Base-by-base conservation (phyloP, 164 flowering plant genomes). In the Aristolochia fimbriata region DNA sequence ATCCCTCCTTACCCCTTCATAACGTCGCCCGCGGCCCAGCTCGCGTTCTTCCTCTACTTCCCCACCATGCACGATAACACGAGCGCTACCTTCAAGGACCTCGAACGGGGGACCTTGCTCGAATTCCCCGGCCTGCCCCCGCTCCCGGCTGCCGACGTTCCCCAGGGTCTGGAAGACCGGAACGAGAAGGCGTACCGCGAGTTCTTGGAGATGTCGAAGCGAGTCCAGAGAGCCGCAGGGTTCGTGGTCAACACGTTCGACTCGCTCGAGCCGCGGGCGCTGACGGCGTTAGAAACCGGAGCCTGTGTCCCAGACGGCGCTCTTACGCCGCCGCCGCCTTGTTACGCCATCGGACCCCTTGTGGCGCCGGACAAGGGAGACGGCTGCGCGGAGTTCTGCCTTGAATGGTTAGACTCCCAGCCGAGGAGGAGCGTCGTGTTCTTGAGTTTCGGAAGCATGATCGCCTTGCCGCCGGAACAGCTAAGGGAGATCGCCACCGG, bases 371-470 rank as follows among this genome's bases (percentile, higher is more conserved):
- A 50, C 14, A 57, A 49, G 4, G 57, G 22, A 10, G 55, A 9
- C 6, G 65, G 15, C 0, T 52, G 46, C 7, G 55, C 21, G 11
- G 33, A 57, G 10, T 71, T 69, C 43, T 77, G 78, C 19, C 20
- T 79, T 30, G 14, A n/a, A 2, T 81, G 85, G 83, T 76, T 78
- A 0, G 76, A 77, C 57, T 20, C 52, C 33, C 80, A 77, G 21
- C 80, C 83, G 1, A 62, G 61, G 15, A 16, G 63, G 15, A 73
- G 81, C 21, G 83, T 81, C 1, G 69, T 81, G 33, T 81, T 67
- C 56, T 24, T 81, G 51, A 70, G 79, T 23, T 78, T 80, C 46
- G 82, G 82, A 0, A 80, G 84, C 65, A 19, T 58, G 57, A 79
- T 80, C 0, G 9, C 64, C 51, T 71, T 78, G 6, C 62, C 73